phyloP scores from a whole-genome alignment of 139 green algal species.

The Coelastrella sp. region DNA sequence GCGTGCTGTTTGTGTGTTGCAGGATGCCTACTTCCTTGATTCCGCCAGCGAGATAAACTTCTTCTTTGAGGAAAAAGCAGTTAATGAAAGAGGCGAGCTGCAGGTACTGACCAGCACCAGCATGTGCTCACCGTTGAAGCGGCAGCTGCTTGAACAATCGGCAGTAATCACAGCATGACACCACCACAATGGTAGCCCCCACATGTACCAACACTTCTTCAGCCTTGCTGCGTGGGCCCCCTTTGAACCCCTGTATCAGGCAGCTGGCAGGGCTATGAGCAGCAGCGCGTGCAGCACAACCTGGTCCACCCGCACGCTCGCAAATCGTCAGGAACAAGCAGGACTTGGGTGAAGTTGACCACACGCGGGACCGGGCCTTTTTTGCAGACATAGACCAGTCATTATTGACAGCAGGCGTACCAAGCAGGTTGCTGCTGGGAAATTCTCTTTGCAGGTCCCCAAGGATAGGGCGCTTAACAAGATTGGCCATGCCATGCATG shows the following conservation, averaged over 20 bases:
- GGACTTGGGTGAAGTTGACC: too few relatives aligned
- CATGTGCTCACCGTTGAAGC: not conserved
- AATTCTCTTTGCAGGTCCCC: constrained; percentile 26
- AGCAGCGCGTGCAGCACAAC: too few relatives aligned
- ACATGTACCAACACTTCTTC: too few relatives aligned
- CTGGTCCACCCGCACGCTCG: too few relatives aligned
- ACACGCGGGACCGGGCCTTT: too few relatives aligned
- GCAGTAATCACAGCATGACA: not conserved
- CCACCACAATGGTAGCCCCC: too few relatives aligned
- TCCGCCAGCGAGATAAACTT: constrained; percentile 39
- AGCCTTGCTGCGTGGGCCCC: too few relatives aligned
- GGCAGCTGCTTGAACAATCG: too few relatives aligned
- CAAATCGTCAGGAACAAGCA: too few relatives aligned
- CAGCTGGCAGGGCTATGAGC: too few relatives aligned
- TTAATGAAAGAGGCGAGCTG: constrained; percentile 75
- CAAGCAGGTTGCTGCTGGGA: not conserved
- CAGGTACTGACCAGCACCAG: not conserved
- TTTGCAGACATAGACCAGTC: too few relatives aligned
- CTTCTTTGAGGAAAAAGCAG: constrained; percentile 80
- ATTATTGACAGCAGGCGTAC: not conserved
- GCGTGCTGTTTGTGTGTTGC: not conserved
- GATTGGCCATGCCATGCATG: constrained; percentile 95
- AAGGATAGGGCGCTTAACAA: constrained; percentile 93
- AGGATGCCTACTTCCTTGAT: constrained; percentile 36
- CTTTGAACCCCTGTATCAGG: too few relatives aligned